Base-by-base conservation (phyloP, 2,329 filamentous ascomycete genomes). In the Penicillium sp. region DNA sequence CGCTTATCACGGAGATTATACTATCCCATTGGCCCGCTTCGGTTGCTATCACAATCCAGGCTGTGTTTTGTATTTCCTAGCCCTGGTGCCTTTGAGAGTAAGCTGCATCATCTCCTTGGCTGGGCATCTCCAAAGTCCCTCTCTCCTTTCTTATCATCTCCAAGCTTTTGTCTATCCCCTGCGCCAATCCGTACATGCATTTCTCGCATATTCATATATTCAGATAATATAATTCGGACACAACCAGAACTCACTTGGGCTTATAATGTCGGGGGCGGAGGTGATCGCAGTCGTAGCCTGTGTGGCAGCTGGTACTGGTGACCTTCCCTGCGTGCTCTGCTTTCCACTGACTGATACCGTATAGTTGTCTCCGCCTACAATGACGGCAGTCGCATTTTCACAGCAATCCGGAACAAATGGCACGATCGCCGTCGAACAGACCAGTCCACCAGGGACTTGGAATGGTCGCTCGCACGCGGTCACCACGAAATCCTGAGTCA, bases 381-480 rank as follows among this genome's bases (percentile, higher is more conserved):
- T 29, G 69, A 72, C 56, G 71, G 68, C 32, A 43, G 58, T 10
- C 57, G 65, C 10, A 61, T 73, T 16, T 63, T 72, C 31, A 56
- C 57, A 31, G 60, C 67, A 5, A 70, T 75, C 43, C 64, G 57
- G 29, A 58, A 57, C 8, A 67, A 62, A 55, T 51, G 61, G 49
- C 54, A 59, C 38, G 42, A 68, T 38, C 60, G 66, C 47, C 56
- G 55, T 6, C 55, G 58, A 7, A 59, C 59, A 8, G 54, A 64
- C 38, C 36, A 57, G 14, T 52, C 58, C 31, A 62, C 61, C 5
- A 56, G 61, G 43, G 67, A 68, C 29, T 63, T 77, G 22, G 67
- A 75, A 47, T 59, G 59, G 40, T 77, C 75, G 6, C 67, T 77
- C 2, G 53, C 54, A 7, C 68, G 71, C 2, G 73, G 73, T 18